Percentiles rank a stretch among this genome's conserved stretches.
phyloP scores from a whole-genome alignment of 108 stramenopile species.

The Nitzschia putrida region DNA sequence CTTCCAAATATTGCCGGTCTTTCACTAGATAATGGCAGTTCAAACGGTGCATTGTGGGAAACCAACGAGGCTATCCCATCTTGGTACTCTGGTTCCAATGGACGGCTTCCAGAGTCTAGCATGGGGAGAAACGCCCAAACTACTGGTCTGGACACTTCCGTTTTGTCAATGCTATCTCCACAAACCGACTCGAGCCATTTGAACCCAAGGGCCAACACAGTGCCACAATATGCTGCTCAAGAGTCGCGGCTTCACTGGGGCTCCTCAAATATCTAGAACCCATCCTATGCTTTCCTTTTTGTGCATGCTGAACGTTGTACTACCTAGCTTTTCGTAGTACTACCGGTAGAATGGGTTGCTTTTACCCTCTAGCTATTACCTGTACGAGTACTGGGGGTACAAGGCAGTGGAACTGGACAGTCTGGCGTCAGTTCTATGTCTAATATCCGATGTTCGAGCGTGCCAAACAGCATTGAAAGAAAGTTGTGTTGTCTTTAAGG shows the following conservation, averaged over 20 bases:
- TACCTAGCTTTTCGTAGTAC: no score
- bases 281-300: no score
- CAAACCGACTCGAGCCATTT: background rate
- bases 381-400: no score
- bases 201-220: no score
- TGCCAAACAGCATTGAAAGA: background rate
- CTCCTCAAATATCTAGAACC: slow-evolving; percentile 7
- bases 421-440: background rate
- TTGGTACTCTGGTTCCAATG: background rate
- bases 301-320: no score
- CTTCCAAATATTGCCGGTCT: slow-evolving; percentile 31
- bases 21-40: slow-evolving; percentile 13
- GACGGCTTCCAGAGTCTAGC: background rate
- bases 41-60: slow-evolving; percentile 23
- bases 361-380: no score
- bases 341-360: no score
- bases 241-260: slow-evolving; percentile 39
- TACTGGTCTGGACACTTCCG: background rate
- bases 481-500: no score
- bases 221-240: slow-evolving; percentile 1
- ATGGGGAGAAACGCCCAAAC: background rate
- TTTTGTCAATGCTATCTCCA: slow-evolving; percentile 9
- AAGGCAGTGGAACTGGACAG: background rate
- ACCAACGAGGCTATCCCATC: slow-evolving; percentile 6
- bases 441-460: background rate